Percentiles rank a stretch among this genome's conserved stretches.
Evolutionary conservation across 495 filamentous ascomycete species (phyloP).

Genomic region (Xylaria curta): DNA sequence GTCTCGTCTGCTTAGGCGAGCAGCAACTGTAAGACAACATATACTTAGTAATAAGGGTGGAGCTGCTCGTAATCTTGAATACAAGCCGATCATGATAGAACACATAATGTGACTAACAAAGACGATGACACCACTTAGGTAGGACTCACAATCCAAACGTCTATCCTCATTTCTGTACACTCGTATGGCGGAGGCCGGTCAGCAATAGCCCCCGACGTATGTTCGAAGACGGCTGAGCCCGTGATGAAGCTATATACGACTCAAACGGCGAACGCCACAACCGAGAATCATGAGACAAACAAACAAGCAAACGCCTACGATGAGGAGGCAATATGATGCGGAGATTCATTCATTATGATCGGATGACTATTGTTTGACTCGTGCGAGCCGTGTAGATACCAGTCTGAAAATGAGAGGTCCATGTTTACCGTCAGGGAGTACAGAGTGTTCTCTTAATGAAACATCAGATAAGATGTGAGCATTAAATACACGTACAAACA

Average conservation of each 20-base stretch:
- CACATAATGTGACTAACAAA: not conserved
- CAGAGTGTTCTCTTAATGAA: not conserved
- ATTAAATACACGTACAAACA: not conserved
- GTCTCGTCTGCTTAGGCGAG: not conserved
- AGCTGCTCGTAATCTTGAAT: not conserved
- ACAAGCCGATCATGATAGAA: constrained; percentile 8
- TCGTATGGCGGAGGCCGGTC: not conserved
- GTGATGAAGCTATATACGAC: not conserved
- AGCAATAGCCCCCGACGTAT: not conserved
- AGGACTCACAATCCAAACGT: not conserved
- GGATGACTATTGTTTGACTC: not conserved
- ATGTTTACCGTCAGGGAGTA: not conserved
- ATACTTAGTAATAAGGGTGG: not conserved
- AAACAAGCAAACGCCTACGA: not conserved
- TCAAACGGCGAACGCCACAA: not conserved
- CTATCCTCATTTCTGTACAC: not conserved
- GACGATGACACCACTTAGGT: not conserved
- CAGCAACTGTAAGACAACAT: not conserved
- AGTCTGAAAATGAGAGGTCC: not conserved
- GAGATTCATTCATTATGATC: not conserved
- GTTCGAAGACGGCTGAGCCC: not conserved
- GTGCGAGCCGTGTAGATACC: not conserved
- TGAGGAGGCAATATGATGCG: not conserved
- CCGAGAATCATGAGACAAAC: not conserved
- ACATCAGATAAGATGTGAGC: not conserved